These are phyloP conservation scores for Raphanus sativus DNA, from an alignment of 345 rosid genomes.

Conservation along the genomic window DNA sequence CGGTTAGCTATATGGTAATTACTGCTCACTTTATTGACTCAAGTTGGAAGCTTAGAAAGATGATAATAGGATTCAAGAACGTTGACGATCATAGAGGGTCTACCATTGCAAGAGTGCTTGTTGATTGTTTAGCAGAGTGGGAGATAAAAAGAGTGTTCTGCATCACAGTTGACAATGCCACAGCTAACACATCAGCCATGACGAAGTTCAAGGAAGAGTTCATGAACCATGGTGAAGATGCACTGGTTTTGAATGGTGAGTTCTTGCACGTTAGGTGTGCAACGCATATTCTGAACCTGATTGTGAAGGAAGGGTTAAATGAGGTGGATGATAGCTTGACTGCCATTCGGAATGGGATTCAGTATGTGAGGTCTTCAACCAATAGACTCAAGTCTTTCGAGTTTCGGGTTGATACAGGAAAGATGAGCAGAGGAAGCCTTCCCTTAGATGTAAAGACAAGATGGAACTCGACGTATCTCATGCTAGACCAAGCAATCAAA, in stretches of 20 bases:
- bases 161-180: background rate
- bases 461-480: background rate
- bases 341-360: background rate
- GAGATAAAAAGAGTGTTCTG: background rate
- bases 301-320: background rate
- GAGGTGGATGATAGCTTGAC: background rate
- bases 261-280: background rate
- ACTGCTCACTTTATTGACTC: background rate
- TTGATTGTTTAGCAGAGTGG: background rate
- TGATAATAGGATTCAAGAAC: background rate
- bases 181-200: background rate
- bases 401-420: background rate
- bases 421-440: background rate
- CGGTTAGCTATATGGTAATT: background rate
- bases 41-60: background rate
- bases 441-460: background rate
- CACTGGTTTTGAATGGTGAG: background rate
- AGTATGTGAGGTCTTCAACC: background rate
- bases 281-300: background rate
- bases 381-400: background rate
- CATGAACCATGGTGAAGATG: background rate
- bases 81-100: background rate
- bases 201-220: background rate
- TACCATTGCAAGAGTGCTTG: background rate
- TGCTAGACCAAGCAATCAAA: background rate